Percentiles rank a stretch among this genome's conserved stretches.
phyloP scores from a whole-genome alignment of 306 rosid species.

The Malus fusca region DNA sequence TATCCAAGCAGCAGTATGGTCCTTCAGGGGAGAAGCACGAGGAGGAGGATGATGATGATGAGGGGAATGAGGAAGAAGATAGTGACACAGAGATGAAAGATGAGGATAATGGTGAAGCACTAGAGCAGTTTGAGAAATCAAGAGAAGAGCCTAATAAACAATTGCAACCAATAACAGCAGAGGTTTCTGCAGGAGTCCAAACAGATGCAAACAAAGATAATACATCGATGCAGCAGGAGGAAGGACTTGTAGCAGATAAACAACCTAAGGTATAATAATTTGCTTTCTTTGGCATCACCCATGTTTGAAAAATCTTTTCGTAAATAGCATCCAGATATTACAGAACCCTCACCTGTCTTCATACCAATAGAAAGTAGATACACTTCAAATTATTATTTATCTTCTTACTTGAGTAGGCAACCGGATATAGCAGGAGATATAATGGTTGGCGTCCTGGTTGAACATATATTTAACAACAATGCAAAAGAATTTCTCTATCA shows the following conservation, averaged over 20 bases:
- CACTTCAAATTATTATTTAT: neutral
- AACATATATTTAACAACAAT: neutral
- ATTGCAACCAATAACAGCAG: slow-evolving; percentile 16
- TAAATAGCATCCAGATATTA: neutral
- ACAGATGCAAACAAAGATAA: slow-evolving; percentile 24
- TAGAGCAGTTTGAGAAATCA: slow-evolving; percentile 38
- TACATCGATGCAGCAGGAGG: slow-evolving; percentile 21
- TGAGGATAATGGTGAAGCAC: slow-evolving; percentile 32
- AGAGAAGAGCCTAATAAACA: slow-evolving; percentile 12
- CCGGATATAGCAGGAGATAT: neutral
- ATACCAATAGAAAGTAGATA: neutral
- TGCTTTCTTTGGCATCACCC: neutral
- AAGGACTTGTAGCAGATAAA: slow-evolving; percentile 21
- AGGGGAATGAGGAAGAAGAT: slow-evolving; percentile 51
- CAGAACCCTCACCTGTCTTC: too few species aligned
- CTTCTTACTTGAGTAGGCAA: neutral
- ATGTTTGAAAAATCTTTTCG: neutral
- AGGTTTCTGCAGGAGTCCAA: slow-evolving; percentile 27
- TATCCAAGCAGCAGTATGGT: slow-evolving; percentile 38
- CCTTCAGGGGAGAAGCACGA: slow-evolving; percentile 42
- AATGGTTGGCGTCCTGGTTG: neutral
- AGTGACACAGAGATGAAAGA: slow-evolving; percentile 43
- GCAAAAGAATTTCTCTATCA: neutral
- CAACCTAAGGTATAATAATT: slow-evolving; percentile 43
- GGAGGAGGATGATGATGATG: slow-evolving; percentile 30